A percentile compares a stretch with the other conserved stretches of the same genome.
phyloP scores from a whole-genome alignment of 2,329 filamentous ascomycete genomes.

The Corniculantispora saksenae region DNA sequence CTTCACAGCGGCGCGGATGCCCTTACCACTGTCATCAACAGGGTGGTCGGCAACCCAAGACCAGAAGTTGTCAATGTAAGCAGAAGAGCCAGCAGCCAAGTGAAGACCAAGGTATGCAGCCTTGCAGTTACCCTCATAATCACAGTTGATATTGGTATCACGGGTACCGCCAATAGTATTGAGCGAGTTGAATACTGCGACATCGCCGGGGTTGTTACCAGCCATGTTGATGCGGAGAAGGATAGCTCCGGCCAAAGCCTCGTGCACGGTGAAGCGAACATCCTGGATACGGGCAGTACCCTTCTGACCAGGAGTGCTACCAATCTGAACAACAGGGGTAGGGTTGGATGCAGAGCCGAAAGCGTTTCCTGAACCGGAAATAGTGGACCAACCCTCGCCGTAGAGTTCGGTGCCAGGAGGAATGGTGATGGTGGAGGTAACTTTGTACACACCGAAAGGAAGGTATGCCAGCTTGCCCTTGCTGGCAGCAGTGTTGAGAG shows the following conservation, averaged over 20 bases:
- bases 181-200: slow-evolving; percentile 51
- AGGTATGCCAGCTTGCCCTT: slow-evolving; percentile 56
- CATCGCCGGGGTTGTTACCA: slow-evolving; percentile 46
- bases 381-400: slow-evolving; percentile 14
- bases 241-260: slow-evolving; percentile 41
- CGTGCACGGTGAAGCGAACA: slow-evolving; percentile 52
- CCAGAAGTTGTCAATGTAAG: slow-evolving; percentile 57
- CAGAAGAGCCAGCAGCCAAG: slow-evolving; percentile 44
- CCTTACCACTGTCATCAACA: slow-evolving; percentile 48
- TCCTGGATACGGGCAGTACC: slow-evolving; percentile 53
- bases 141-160: slow-evolving; percentile 40
- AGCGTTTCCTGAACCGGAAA: slow-evolving; percentile 12
- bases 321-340: slow-evolving; percentile 19
- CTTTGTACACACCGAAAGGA: slow-evolving; percentile 56
- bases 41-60: slow-evolving; percentile 50
- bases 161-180: slow-evolving; percentile 47
- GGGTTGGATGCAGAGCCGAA: slow-evolving; percentile 15
- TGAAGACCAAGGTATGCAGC: slow-evolving; percentile 52
- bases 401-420: slow-evolving; percentile 37
- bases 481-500: slow-evolving; percentile 52
- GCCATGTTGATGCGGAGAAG: slow-evolving; percentile 54
- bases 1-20: slow-evolving; percentile 48
- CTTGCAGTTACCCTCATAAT: slow-evolving; percentile 39
- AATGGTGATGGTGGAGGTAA: slow-evolving; percentile 49
- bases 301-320: slow-evolving; percentile 40